Conservation (phyloP, 179 eudicot species). For the Nepenthes alata region DNA sequence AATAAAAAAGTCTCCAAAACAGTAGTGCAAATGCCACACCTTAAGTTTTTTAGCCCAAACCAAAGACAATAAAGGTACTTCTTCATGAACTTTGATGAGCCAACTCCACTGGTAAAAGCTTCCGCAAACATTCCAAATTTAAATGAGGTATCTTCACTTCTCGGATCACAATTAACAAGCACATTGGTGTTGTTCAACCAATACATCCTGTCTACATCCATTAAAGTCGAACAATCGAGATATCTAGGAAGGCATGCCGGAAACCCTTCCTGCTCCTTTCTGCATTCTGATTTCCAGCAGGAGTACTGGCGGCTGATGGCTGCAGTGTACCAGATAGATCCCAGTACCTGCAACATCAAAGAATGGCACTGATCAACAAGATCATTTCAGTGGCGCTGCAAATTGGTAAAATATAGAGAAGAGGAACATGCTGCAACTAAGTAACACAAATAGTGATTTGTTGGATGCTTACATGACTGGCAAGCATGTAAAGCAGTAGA, state of each 20-base stretch:
- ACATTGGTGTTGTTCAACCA: slow-evolving; percentile 39
- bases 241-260: slow-evolving; percentile 30
- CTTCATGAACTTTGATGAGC: slow-evolving; percentile 25
- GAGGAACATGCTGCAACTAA: background rate
- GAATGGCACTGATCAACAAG: background rate
- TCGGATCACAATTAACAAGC: slow-evolving; percentile 31
- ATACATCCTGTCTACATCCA: slow-evolving; percentile 23
- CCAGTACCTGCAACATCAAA: slow-evolving; percentile 29
- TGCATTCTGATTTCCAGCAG: slow-evolving; percentile 41
- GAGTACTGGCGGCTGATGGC: slow-evolving; percentile 40
- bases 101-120: slow-evolving; percentile 42
- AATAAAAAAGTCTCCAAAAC: background rate
- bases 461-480: slow-evolving; percentile 42
- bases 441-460: background rate
- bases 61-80: slow-evolving; percentile 50
- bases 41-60: slow-evolving; percentile 43
- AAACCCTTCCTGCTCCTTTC: slow-evolving; percentile 21
- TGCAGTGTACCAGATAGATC: slow-evolving; percentile 46
- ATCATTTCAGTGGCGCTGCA: background rate
- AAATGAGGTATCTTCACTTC: slow-evolving; percentile 18
- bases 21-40: slow-evolving; percentile 16
- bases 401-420: background rate
- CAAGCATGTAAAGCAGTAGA: slow-evolving; percentile 46
- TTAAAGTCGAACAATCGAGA: slow-evolving; percentile 27
- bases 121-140: slow-evolving; percentile 45